Base-by-base conservation (phyloP, 331 rosid genomes). In the Malus hybrid region DNA sequence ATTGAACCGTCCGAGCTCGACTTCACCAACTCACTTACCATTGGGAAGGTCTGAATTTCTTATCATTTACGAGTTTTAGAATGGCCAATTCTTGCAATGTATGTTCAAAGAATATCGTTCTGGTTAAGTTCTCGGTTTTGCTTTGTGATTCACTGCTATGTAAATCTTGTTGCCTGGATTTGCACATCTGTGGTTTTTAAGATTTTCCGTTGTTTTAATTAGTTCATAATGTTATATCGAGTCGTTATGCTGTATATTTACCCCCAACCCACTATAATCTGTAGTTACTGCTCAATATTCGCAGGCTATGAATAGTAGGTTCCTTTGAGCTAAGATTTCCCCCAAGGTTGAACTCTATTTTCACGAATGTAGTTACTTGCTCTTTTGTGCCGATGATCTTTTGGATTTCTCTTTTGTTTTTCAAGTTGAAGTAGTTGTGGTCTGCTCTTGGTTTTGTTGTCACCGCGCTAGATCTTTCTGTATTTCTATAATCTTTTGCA, bases 1-100 rank as follows among this genome's bases (percentile, higher is more conserved):
- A 77, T 95, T 65, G 99, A 95, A 11, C 99, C 99, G 70, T 42
- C 93, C 34, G 99, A 95, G 86, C 90, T 95, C 15, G 99, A 95
- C 69, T 95, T 95, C 79, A 80, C 99, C 29, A 85, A 76, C 75
- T 89, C 98, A 8, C 66, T 72, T 46, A 88, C 90, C 24, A 89
- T 95, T 1, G 99, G 99, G 64, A 95, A 95, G 98, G 99, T 92
- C 36, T 44, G 76, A 54, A 70, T 70, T 78, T 39, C 69, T 32
- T 69, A 73, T 78, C 73, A 61, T 76, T 66, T 15, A 24, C 57
- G 9, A 39, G 52, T 39, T 64, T 24, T 63, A 29, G 18, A 20
- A 56, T 57, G 29, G 64, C 64, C 64, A 57, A 22, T 12, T 24
- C 36, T 29, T 74, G 57, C 20, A 52, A 16, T 52, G 18, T 48